phyloP scores from a whole-genome alignment of 768 basidiomycete genomes.

The Phylloporus arenicola region DNA sequence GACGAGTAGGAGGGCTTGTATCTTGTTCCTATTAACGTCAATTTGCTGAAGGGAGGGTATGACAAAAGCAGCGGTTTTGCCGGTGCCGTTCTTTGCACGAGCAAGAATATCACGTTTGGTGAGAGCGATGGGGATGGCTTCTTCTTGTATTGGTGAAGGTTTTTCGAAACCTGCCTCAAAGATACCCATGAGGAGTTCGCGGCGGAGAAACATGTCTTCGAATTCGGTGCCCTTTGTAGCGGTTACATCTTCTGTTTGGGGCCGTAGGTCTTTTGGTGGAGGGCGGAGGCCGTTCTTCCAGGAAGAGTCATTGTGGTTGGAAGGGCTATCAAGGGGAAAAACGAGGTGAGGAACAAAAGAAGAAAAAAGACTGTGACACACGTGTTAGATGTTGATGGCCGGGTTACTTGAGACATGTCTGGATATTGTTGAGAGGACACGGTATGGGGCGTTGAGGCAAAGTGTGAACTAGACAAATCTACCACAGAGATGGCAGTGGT shows the following conservation, averaged over 20 bases:
- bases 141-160: conserved; percentile 98
- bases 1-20: conserved; percentile 94
- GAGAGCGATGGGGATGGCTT: conserved; percentile 93
- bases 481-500: conserved; percentile 18
- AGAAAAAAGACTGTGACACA: conserved; percentile 8
- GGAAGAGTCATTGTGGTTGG: conserved; percentile 29
- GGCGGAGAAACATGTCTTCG: conserved; percentile 86
- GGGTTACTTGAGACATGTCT: conserved; percentile 29
- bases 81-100: conserved; percentile 94
- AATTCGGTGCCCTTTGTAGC: conserved; percentile 92
- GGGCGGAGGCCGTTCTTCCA: conserved; percentile 80
- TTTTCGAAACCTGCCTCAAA: conserved; percentile 97
- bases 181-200: conserved; percentile 98
- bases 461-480: conserved; percentile 13
- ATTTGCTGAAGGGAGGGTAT: conserved; percentile 94
- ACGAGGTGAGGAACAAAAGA: conserved; percentile 2
- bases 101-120: conserved; percentile 91
- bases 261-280: conserved; percentile 87
- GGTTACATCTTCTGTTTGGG: conserved; percentile 96
- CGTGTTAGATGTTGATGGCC: conserved; percentile 31
- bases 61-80: conserved; percentile 98
- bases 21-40: conserved; percentile 77
- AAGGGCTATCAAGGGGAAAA: conserved; percentile 15
- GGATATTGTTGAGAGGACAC: conserved; percentile 8
- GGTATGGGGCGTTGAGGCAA: conserved; percentile 8